Percentiles rank a stretch among this genome's conserved stretches.
Conservation (phyloP, 192 early-diverging fungal species). For the Coemansia sp. region DNA sequence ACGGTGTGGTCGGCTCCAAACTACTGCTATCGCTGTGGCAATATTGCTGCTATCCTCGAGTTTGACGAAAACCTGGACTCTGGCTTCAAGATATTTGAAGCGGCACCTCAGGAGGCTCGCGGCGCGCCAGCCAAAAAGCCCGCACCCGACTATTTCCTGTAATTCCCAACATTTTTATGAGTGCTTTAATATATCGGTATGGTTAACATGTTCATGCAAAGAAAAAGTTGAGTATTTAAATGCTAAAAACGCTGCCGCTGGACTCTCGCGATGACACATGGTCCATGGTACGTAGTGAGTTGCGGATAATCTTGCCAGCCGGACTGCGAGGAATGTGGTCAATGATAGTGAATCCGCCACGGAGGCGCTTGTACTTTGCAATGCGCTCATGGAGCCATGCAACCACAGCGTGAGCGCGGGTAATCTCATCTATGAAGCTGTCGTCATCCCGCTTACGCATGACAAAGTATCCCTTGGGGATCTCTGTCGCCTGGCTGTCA, state of each 20-base stretch:
- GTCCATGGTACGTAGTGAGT: slow-evolving; percentile 58
- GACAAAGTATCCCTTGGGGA: slow-evolving; percentile 78
- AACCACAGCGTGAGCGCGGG: slow-evolving; percentile 49
- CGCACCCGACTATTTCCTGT: slow-evolving; percentile 93
- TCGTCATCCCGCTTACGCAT: slow-evolving; percentile 35
- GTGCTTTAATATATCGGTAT: not conserved
- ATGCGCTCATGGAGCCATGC: slow-evolving; percentile 63
- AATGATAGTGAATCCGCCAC: slow-evolving; percentile 74
- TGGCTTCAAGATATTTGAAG: slow-evolving; percentile 92
- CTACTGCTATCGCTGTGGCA: slow-evolving; percentile 99
- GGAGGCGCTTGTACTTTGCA: slow-evolving; percentile 71
- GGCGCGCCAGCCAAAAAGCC: slow-evolving; percentile 80
- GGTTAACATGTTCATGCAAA: not conserved
- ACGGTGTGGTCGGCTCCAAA: slow-evolving; percentile 99
- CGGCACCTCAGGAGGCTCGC: slow-evolving; percentile 85
- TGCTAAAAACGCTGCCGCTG: slow-evolving; percentile 7
- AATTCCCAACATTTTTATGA: slow-evolving; percentile 16
- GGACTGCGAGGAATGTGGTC: slow-evolving; percentile 73
- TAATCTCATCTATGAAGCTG: slow-evolving; percentile 40
- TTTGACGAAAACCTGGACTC: slow-evolving; percentile 85
- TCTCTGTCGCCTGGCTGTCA: slow-evolving; percentile 64
- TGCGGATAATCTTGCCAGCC: slow-evolving; percentile 81
- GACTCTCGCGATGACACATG: slow-evolving; percentile 20
- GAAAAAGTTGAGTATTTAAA: not conserved
- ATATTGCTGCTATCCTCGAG: slow-evolving; percentile 95